Conservation (phyloP, 2,329 filamentous ascomycete species). For the Penicillium sp. region DNA sequence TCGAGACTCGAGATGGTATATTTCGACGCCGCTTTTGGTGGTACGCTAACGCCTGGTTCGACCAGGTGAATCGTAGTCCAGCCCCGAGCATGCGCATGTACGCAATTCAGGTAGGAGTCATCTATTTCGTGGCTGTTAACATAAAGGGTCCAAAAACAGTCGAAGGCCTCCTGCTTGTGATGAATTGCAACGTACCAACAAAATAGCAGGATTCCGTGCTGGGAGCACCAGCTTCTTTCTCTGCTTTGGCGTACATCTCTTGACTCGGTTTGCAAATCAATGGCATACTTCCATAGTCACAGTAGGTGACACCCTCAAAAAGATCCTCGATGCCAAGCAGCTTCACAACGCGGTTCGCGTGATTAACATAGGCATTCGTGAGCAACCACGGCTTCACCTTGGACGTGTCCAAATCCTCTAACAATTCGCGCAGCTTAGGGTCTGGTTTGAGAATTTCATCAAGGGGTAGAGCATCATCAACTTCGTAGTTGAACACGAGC, state of each 20-base stretch:
- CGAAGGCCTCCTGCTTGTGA: neutral
- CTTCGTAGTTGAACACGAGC: conserved; percentile 87
- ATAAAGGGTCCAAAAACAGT: neutral
- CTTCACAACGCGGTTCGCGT: conserved; percentile 75
- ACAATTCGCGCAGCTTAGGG: conserved; percentile 66
- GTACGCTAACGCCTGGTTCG: conserved; percentile 66
- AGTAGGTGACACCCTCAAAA: conserved; percentile 93
- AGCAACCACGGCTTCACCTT: conserved; percentile 92
- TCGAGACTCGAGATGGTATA: conserved; percentile 72
- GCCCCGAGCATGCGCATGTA: conserved; percentile 69
- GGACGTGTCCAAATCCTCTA: conserved; percentile 74
- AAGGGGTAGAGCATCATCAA: conserved; percentile 89
- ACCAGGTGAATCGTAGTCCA: conserved; percentile 86
- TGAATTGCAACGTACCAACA: conserved; percentile 63
- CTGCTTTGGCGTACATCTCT: conserved; percentile 83
- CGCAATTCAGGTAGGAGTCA: conserved; percentile 81
- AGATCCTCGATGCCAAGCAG: conserved; percentile 79
- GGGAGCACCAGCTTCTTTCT: conserved; percentile 72
- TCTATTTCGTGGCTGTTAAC: conserved; percentile 48
- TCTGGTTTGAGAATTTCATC: conserved; percentile 79
- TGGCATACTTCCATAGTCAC: conserved; percentile 71
- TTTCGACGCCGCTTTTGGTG: conserved; percentile 62
- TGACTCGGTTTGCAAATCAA: conserved; percentile 83
- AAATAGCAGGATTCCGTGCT: conserved; percentile 77
- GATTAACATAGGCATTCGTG: conserved; percentile 91